These are phyloP conservation scores for Pistacia vera DNA, from an alignment of 345 rosid genomes.

Conservation along the genomic window DNA sequence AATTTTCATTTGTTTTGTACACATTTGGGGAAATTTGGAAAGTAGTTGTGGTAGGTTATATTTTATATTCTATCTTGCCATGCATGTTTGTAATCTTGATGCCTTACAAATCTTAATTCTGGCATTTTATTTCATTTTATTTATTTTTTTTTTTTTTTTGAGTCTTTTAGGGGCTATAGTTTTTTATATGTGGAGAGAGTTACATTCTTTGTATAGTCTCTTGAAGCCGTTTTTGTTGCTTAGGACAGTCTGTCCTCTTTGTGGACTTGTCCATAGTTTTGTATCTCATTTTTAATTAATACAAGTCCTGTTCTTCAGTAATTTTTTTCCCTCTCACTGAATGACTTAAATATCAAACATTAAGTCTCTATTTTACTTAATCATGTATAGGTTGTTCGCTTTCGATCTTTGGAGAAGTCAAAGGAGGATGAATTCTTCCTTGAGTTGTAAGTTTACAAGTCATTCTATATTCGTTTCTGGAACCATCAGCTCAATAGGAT, in stretches of 20 bases:
- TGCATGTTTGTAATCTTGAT: background rate
- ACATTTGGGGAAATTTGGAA: background rate
- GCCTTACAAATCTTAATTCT: conserved; percentile 1
- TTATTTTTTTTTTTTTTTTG: background rate
- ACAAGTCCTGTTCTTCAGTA: too few species aligned
- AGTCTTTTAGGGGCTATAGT: too few species aligned
- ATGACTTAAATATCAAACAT: background rate
- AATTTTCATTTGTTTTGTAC: background rate
- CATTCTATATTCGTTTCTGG: conserved; percentile 13
- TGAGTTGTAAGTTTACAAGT: conserved; percentile 57
- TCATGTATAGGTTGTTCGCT: conserved; percentile 53
- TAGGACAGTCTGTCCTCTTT: too few species aligned
- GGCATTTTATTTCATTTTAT: too few species aligned
- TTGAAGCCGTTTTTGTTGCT: too few species aligned
- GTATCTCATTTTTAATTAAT: too few species aligned
- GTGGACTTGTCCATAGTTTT: too few species aligned
- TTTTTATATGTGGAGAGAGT: too few species aligned
- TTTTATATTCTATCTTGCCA: background rate
- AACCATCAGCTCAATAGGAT: conserved; percentile 28
- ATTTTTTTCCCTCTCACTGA: background rate
- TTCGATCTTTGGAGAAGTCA: conserved; percentile 66
- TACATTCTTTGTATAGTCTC: too few species aligned
- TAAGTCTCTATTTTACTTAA: conserved; percentile 7
- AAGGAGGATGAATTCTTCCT: conserved; percentile 73
- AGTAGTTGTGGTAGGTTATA: background rate